Evolutionary conservation across 2,329 filamentous ascomycete species (phyloP).

Genomic region (Sphaceloma murrayae): DNA sequence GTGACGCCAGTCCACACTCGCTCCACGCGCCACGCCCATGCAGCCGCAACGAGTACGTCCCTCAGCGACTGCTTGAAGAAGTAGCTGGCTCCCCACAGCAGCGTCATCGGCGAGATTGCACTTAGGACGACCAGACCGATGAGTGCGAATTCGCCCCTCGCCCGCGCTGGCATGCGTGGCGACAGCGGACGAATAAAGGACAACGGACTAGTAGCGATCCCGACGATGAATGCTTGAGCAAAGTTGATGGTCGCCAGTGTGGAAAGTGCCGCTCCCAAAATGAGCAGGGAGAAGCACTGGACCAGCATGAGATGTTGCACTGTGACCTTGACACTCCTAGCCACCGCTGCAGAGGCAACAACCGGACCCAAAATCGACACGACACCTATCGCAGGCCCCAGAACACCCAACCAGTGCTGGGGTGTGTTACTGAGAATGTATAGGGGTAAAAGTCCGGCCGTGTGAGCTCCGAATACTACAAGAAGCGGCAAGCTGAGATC

Average conservation of each 20-base stretch:
- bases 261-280: conserved; percentile 84
- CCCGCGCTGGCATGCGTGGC: conserved; percentile 10
- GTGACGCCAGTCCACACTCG: conserved; percentile 19
- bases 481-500: conserved; percentile 63
- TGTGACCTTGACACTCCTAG: conserved; percentile 41
- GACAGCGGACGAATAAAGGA: conserved; percentile 52
- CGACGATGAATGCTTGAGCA: conserved; percentile 75
- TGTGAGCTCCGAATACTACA: conserved; percentile 63
- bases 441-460: conserved; percentile 68
- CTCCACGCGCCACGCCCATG: conserved; percentile 20
- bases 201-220: conserved; percentile 66
- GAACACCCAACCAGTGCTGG: conserved; percentile 14
- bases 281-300: conserved; percentile 84
- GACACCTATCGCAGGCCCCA: conserved; percentile 8
- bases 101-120: conserved; percentile 17
- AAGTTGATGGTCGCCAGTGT: conserved; percentile 94
- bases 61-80: conserved; percentile 15
- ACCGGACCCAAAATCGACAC: conserved; percentile 25
- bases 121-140: conserved; percentile 15
- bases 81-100: conserved; percentile 15
- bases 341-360: conserved; percentile 25
- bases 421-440: conserved; percentile 61
- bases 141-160: conserved; percentile 9
- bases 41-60: conserved; percentile 18
- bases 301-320: conserved; percentile 65